Percentiles rank a stretch among this genome's conserved stretches.
Evolutionary conservation across 495 filamentous ascomycete species (phyloP).

Genomic region (Platismatia glauca): DNA sequence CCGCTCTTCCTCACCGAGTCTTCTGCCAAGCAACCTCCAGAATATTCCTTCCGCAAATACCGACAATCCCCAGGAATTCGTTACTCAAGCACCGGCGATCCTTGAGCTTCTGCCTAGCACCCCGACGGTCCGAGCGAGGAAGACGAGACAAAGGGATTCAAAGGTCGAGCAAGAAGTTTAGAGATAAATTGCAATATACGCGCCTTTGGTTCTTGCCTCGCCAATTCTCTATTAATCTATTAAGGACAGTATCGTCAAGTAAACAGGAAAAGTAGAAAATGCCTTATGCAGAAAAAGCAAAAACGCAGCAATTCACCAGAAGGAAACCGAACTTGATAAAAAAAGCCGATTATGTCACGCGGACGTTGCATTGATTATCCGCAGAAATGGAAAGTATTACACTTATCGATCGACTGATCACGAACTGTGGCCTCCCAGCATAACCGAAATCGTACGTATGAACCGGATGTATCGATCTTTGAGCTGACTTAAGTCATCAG

Average conservation of each 20-base stretch:
- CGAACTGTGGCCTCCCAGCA: not conserved
- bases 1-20: no score
- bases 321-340: constrained; percentile 21
- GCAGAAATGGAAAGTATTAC: constrained; percentile 22
- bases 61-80: no score
- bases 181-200: no score
- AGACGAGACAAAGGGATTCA: no score
- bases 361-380: constrained; percentile 19
- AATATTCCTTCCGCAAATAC: no score
- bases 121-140: no score
- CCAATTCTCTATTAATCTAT: no score
- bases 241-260: not conserved
- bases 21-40: no score
- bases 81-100: no score
- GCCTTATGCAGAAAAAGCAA: constrained; percentile 15
- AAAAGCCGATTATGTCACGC: constrained; percentile 19
- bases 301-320: constrained; percentile 20
- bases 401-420: constrained; percentile 18
- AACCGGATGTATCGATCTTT: not conserved
- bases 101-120: no score
- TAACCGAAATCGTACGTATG: not conserved
- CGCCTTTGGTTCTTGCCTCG: no score
- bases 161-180: no score
- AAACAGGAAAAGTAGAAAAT: constrained; percentile 1
- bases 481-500: not conserved